Evolutionary conservation across 257 asterid species (phyloP), one percentile per base, ranked within the genome.

Genomic region (Lantana camara): DNA sequence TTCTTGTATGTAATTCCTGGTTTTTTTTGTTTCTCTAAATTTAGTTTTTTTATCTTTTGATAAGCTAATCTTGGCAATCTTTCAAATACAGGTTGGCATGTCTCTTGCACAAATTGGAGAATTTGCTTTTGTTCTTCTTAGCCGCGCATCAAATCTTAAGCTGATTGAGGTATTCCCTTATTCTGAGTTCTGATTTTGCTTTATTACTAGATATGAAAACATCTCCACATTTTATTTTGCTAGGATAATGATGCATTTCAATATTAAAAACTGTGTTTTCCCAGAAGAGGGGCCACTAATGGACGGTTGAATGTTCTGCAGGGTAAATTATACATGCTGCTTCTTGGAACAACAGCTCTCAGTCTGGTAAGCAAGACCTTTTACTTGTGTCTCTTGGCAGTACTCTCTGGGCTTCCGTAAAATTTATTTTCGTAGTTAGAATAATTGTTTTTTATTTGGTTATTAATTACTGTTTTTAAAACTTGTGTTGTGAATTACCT

Each of bases 21-120:
- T 66, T 6, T 38, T 44, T 56, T 49, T 66, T 6, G 44, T 30
- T 56, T 60, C 29, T 48, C 47, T 29, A 15, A 7, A 32, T 34
- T 64, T 61, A 14, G 52, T 57, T 42, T 55, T 21, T 41, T 63
- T 1, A 57, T 75, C n/a, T n/a, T 32, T 50, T 12, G 53, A 52
- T 58, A n/a, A 50, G 35, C 45, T 57, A 57, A 45, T 40, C 46
- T 49, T 62, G 22, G 17, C 60, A 69, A 32, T 63, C 20, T 56
- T n/a, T 41, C 47, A 20, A 57, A 22, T 75, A 51, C 79, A 89
- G 96, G 96, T 89, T 75, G 96, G 92, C 50, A 84, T 89, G 93
- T 89, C 96, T 50, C 83, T 89, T 68, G 95, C 96, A 15, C 96
- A 89, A 75, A 89, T 89, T 70, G 96, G 96, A 67, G 95, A 89